Evolutionary conservation across 2,329 filamentous ascomycete genomes (phyloP), one percentile per base, ranked within the genome.

Genomic region (Neocucurbitaria cava): DNA sequence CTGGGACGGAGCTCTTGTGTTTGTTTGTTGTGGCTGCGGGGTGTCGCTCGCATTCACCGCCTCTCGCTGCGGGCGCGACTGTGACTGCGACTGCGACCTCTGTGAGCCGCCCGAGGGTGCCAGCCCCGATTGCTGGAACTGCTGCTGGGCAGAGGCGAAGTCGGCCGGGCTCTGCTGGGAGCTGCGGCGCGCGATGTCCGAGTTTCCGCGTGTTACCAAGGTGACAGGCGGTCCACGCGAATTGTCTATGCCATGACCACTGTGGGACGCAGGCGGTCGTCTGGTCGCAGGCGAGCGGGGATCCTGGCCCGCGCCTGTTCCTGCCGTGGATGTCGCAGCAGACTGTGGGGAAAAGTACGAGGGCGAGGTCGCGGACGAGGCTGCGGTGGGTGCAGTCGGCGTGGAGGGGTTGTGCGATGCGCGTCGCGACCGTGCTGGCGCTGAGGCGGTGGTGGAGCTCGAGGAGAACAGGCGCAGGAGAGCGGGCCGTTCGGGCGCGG

Each of bases 241-340:
- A 26, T 78, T 81, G 66, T 80, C 78, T 74, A 83, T 80, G 63
- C 80, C 79, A 76, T 80, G 75, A 48, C 77, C 79, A 61, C 77
- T 80, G 58, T 77, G 76, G 44, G 80, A 82, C 21, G 79, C 79
- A 36, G 80, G 81, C 26, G 79, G 75, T 59, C 77, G 70, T 70
- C 74, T 74, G 31, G 59, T 52, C 36, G 58, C 61, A 18, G 72
- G 68, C 46, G 69, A 73, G 60, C 70, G 69, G 33, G 65, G 38
- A 35, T 73, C 71, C 40, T 61, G 66, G 54, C 59, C 64, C 11
- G 30, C 6, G n/a, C n/a, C n/a, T n/a, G n/a, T n/a, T n/a, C n/a
- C n/a, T n/a, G n/a, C n/a, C n/a, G n/a, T n/a, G n/a, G n/a, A n/a
- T 31, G 70, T 65, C 3, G 69, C 45, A 42, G 62, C 54, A 31